Percentiles rank a stretch among this genome's conserved stretches.
Evolutionary conservation across 2,329 filamentous ascomycete genomes (phyloP).

Genomic region (Ophiostoma sp.): DNA sequence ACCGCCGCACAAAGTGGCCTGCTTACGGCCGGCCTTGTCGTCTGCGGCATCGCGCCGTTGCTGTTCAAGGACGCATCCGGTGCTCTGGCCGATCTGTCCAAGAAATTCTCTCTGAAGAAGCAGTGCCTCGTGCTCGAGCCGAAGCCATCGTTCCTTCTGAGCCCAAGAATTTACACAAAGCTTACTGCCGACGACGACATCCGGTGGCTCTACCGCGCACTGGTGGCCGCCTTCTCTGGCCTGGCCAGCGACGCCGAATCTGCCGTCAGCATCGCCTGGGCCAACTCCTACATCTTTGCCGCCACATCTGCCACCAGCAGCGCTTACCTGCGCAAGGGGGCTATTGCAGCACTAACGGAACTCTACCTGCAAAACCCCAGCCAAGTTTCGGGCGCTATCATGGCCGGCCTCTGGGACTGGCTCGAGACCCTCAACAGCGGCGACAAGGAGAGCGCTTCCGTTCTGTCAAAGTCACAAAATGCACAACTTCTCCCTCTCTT

Average conservation of each 20-base stretch:
- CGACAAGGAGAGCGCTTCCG: slow-evolving; percentile 73
- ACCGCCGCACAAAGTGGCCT: slow-evolving; percentile 75
- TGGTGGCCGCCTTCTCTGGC: slow-evolving; percentile 56
- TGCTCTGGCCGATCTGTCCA: slow-evolving; percentile 43
- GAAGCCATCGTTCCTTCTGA: slow-evolving; percentile 83
- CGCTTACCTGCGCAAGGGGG: slow-evolving; percentile 58
- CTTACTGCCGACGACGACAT: slow-evolving; percentile 68
- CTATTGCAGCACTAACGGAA: slow-evolving; percentile 55
- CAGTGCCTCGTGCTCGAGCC: slow-evolving; percentile 65
- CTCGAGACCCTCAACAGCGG: slow-evolving; percentile 58
- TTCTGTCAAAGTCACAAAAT: slow-evolving; percentile 59
- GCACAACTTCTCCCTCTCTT: slow-evolving; percentile 58
- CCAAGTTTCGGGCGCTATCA: slow-evolving; percentile 57
- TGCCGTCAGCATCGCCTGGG: slow-evolving; percentile 64
- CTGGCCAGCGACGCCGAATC: slow-evolving; percentile 44
- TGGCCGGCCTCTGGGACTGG: slow-evolving; percentile 76
- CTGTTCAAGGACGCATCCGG: slow-evolving; percentile 51
- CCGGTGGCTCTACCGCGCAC: slow-evolving; percentile 66
- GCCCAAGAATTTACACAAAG: slow-evolving; percentile 78
- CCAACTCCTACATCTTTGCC: slow-evolving; percentile 76
- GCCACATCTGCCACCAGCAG: slow-evolving; percentile 60
- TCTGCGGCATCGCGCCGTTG: slow-evolving; percentile 58
- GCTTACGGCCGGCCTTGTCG: slow-evolving; percentile 72
- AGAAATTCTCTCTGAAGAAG: slow-evolving; percentile 58
- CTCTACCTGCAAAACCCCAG: slow-evolving; percentile 58